Evolutionary conservation across 1,284 basidiomycete species (phyloP), one percentile per base, ranked within the genome.

Genomic region (Austropuccinia psidii): DNA sequence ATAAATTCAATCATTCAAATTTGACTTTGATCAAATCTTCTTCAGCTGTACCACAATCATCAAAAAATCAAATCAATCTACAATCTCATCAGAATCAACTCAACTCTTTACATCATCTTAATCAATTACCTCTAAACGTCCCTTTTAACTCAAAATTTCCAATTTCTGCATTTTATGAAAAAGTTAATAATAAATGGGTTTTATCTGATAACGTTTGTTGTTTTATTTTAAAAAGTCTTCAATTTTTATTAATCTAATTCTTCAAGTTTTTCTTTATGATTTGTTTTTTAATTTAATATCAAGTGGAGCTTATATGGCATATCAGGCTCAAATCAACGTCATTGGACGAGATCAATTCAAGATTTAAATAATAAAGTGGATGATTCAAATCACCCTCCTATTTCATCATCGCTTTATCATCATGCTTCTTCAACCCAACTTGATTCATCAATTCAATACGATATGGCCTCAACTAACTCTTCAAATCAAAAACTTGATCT

Each of bases 221-320:
- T n/a, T 69, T 13, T 2, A 43, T 41, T 21, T 60, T 37, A 24
- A 24, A 54, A 19, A 15, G 19, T n/a, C 31, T 52, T 47, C 5
- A 15, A 9, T 41, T 54, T 49, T 62, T 7, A 6, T 45, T 66
- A 31, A 3, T 49, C 27, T 6, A 17, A 64, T n/a, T 7, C 41
- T 11, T 33, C 6, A 66, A n/a, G 1, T 43, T 19, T 61, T 52
- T 37, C 58, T 13, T 35, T 24, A 15, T 50, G 8, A 11, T 13
- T 6, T 24, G 15, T n/a, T n/a, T n/a, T n/a, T n/a, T n/a, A n/a
- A n/a, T n/a, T n/a, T n/a, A n/a, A n/a, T n/a, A n/a, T n/a, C n/a
- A n/a, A 62, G 58, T 73, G 58, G 69, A 62, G 64, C n/a, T 50
- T 64, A 0, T 72, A 72, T 47, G 68, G 68, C 17, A 31, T 72